phyloP scores from a whole-genome alignment of 305 asterid genomes.

The Plantago coronopus region DNA sequence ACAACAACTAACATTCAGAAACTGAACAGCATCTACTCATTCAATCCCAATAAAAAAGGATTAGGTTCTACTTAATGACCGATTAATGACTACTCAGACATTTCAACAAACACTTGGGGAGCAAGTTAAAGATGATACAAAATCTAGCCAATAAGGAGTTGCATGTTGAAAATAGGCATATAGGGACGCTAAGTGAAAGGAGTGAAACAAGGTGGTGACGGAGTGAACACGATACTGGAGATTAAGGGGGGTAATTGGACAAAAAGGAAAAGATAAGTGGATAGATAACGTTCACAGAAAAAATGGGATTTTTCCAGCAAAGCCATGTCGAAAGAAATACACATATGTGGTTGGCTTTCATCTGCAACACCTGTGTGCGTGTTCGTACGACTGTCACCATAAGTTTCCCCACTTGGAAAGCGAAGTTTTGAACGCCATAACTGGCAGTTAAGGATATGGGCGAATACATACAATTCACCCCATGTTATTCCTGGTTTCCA shows the following conservation, averaged over 20 bases:
- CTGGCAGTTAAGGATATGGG: not conserved
- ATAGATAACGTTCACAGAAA: constrained; percentile 52
- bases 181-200: constrained; percentile 18
- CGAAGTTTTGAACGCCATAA: constrained; percentile 21
- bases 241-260: constrained; percentile 8
- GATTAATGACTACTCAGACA: not conserved
- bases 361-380: constrained; percentile 30
- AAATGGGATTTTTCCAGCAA: constrained; percentile 27
- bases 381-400: constrained; percentile 28
- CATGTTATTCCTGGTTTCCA: no score
- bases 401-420: constrained; percentile 4
- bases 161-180: not conserved
- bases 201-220: constrained; percentile 7
- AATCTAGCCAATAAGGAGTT: not conserved
- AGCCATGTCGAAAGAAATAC: constrained; percentile 25
- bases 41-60: constrained; percentile 17
- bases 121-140: constrained; percentile 1
- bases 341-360: constrained; percentile 35
- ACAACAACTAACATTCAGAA: constrained; percentile 22
- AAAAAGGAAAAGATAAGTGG: constrained; percentile 39
- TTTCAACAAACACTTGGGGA: not conserved
- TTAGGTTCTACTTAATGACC: not conserved
- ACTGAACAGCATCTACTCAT: constrained; percentile 18
- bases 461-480: not conserved
- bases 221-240: constrained; percentile 5